phyloP scores from a whole-genome alignment of 257 asterid species.

The Solanum arcanum region DNA sequence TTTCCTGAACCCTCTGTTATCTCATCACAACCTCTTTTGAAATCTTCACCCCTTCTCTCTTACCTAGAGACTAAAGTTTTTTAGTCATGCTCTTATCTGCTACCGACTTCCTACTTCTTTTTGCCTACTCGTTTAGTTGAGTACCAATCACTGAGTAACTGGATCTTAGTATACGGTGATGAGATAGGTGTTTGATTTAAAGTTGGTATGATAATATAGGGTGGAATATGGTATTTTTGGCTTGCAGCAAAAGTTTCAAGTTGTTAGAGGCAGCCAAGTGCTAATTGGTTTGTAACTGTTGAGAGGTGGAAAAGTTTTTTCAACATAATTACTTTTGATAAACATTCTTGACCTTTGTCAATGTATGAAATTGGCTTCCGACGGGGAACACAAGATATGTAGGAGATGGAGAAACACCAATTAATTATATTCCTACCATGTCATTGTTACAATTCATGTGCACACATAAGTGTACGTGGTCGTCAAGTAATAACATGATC shows the following conservation, averaged over 20 bases:
- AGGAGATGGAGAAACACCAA: background rate
- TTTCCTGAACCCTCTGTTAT: background rate
- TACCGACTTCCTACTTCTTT: background rate
- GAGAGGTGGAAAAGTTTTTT: background rate
- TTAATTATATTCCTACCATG: background rate
- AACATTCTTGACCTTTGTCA: background rate
- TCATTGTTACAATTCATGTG: background rate
- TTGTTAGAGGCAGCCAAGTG: background rate
- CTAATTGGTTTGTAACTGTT: background rate
- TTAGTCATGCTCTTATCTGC: background rate
- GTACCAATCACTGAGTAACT: background rate
- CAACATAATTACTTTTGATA: background rate
- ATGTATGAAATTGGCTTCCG: background rate
- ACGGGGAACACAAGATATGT: background rate
- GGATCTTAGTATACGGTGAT: background rate
- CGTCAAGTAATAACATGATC: background rate
- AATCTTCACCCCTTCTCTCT: background rate
- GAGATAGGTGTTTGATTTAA: background rate
- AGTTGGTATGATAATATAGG: background rate
- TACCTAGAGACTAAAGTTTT: background rate
- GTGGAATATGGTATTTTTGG: background rate
- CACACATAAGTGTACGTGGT: background rate
- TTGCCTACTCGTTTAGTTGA: background rate
- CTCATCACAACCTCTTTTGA: background rate
- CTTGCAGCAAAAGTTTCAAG: background rate